Evolutionary conservation across 148 eudicot species (phyloP).

Genomic region (Gaultheria prostrata): DNA sequence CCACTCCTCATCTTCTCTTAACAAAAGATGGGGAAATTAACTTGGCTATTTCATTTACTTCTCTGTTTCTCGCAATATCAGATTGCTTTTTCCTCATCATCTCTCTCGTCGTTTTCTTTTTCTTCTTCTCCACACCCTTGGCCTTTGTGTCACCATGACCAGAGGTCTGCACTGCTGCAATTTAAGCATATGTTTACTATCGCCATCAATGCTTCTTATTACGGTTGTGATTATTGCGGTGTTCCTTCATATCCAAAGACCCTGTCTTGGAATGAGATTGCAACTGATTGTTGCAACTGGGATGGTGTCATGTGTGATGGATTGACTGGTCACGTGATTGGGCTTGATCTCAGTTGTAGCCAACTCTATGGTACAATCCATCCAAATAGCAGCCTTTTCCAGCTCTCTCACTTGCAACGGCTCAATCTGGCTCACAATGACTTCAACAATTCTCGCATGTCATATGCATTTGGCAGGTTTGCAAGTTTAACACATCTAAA

Average conservation of each 20-base stretch:
- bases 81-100: too few species aligned
- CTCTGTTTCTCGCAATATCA: too few species aligned
- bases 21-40: too few species aligned
- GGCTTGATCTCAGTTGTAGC: background rate
- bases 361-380: background rate
- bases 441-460: background rate
- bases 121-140: too few species aligned
- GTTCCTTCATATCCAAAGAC: background rate
- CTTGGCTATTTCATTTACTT: too few species aligned
- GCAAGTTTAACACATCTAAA: background rate
- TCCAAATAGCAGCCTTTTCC: background rate
- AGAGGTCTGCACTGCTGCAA: too few species aligned
- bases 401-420: background rate
- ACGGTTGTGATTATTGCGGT: too few species aligned
- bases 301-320: background rate
- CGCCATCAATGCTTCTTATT: too few species aligned
- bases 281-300: background rate
- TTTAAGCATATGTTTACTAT: too few species aligned
- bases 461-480: background rate
- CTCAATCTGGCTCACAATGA: background rate
- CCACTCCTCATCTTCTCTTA: too few species aligned
- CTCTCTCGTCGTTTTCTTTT: too few species aligned
- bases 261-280: background rate
- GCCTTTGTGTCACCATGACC: too few species aligned
- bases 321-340: background rate